A percentile compares a stretch with the other conserved stretches of the same genome.
Evolutionary conservation across 768 basidiomycete genomes (phyloP).

Genomic region (Suillus decipiens): DNA sequence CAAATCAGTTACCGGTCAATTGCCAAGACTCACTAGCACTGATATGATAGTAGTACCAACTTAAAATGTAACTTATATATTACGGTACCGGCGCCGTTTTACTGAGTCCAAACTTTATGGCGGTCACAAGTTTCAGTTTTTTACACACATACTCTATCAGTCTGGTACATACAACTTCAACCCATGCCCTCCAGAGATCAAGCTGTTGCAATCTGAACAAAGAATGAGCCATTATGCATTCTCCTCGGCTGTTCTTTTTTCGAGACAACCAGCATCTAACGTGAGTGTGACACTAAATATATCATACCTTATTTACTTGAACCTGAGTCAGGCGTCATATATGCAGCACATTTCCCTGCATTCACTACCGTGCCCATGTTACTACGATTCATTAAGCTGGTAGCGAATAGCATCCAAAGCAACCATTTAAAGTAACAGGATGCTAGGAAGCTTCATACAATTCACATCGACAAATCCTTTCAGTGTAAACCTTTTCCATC

Average conservation of each 20-base stretch:
- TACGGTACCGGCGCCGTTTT: no score
- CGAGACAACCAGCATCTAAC: not conserved
- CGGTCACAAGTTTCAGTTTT: no score
- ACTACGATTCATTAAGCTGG: not conserved
- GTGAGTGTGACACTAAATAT: not conserved
- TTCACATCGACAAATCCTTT: not conserved
- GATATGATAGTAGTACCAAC: no score
- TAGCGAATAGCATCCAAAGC: not conserved
- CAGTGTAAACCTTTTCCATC: not conserved
- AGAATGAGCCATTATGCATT: no score
- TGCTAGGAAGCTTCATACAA: not conserved
- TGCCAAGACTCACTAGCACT: no score
- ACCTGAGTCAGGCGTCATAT: not conserved
- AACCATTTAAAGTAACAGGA: not conserved
- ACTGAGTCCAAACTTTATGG: no score
- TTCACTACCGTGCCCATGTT: not conserved
- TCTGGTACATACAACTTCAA: no score
- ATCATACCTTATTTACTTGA: not conserved
- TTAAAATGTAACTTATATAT: no score
- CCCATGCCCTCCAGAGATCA: no score
- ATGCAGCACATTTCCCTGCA: not conserved
- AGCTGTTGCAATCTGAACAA: no score
- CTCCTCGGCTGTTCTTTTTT: not conserved
- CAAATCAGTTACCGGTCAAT: no score
- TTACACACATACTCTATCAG: no score